Base-by-base conservation (phyloP, 345 rosid genomes). In the Cardamine resedifolia region DNA sequence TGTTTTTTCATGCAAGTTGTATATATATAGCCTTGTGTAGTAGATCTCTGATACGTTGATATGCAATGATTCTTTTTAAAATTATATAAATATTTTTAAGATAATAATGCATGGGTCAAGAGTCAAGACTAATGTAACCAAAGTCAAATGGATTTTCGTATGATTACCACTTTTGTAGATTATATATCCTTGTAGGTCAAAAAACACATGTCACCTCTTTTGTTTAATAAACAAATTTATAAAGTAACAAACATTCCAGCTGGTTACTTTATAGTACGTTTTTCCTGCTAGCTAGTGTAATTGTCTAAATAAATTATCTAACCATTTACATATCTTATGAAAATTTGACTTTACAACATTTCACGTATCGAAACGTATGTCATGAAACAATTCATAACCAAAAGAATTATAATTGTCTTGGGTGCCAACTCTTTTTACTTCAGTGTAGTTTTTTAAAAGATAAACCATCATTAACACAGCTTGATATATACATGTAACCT, bases 161-260 rank as follows among this genome's bases (percentile, higher is more conserved):
- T 68, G 43, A 61, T 61, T 61, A 67, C 63, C 56, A 51, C 27
- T 58, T 73, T 67, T 67, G 53, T 59, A 60, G 49, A 60, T 60
- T 68, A 33, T 63, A 66, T 31, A 44, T 23, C 56, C 15, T 48
- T 47, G 11, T 66, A 26, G 53, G 72, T 74, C 72, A 74, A 66
- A 48, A 48, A 60, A 59, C 39, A 67, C 62, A 74, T 67, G 73
- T 67, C 56, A 67, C 73, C 47, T 66, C 28, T 4, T 56, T 38
- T 33, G 5, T 31, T 10, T 1, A 14, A 23, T 45, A 65, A 57
- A 19, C 15, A 47, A 45, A 16, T 10, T 64, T 45, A 45, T 30
- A 43, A 72, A 53, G 2, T 59, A 59, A 41, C 71, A 58, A 58
- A 66, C 64, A 75, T 75, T 68, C 74, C 79, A 68, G 74, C 74